phyloP scores from a whole-genome alignment of 2,329 filamentous ascomycete genomes.

The Cercospora zeina region DNA sequence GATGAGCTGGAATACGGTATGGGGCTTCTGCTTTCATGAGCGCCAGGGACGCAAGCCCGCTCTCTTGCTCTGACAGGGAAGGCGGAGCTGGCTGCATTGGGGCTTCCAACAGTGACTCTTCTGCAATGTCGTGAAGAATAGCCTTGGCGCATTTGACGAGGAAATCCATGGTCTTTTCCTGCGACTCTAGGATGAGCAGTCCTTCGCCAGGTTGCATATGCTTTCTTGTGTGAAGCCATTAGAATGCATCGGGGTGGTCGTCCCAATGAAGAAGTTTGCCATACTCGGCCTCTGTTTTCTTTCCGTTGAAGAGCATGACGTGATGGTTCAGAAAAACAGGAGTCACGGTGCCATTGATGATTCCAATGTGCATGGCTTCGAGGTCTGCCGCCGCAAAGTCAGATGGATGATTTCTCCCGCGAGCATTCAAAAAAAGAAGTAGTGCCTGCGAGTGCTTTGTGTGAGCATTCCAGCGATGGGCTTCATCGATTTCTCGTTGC shows the following conservation, averaged over 20 bases:
- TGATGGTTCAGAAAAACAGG: slow-evolving; percentile 11
- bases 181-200: slow-evolving; percentile 18
- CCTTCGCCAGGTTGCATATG: slow-evolving; percentile 17
- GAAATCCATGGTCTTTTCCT: slow-evolving; percentile 11
- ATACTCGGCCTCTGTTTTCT: slow-evolving; percentile 3
- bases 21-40: slow-evolving; percentile 13
- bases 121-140: slow-evolving; percentile 18
- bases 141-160: slow-evolving; percentile 2
- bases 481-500: not conserved
- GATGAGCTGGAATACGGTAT: slow-evolving; percentile 11
- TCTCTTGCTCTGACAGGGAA: slow-evolving; percentile 5
- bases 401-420: slow-evolving; percentile 6
- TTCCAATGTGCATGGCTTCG: slow-evolving; percentile 16
- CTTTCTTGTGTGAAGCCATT: slow-evolving; percentile 10
- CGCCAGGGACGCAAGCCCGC: slow-evolving; percentile 6
- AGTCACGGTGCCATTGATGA: not conserved
- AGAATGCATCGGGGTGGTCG: slow-evolving; percentile 15
- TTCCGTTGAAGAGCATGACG: slow-evolving; percentile 18
- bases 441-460: not conserved
- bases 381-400: slow-evolving; percentile 22
- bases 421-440: slow-evolving; percentile 16
- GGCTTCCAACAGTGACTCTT: not conserved
- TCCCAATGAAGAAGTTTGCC: slow-evolving; percentile 7
- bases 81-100: slow-evolving; percentile 1
- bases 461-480: not conserved